A percentile compares a stretch with the other conserved stretches of the same genome.
These are phyloP conservation scores for Dactylellina cionopaga DNA, from an alignment of 2,329 filamentous ascomycete species.

Conservation along the genomic window DNA sequence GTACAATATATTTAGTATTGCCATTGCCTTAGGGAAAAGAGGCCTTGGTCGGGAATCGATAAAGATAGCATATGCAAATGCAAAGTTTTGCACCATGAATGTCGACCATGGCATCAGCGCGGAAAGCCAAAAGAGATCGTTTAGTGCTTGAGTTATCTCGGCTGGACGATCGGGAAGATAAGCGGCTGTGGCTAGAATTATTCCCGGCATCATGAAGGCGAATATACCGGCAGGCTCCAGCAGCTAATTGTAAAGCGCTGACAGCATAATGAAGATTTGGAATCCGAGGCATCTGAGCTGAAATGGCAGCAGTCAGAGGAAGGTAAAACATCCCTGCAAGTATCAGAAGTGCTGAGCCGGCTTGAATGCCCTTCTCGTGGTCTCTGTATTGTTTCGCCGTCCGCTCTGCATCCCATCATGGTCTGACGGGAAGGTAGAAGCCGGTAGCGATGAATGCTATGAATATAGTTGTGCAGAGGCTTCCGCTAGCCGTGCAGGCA, in stretches of 20 bases:
- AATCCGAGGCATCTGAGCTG: constrained; percentile 55
- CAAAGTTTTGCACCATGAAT: no score
- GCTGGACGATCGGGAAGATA: constrained; percentile 54
- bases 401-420: constrained; percentile 54
- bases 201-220: constrained; percentile 53
- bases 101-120: no score
- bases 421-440: not conserved
- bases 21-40: no score
- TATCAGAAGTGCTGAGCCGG: constrained; percentile 35
- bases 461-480: no score
- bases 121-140: no score
- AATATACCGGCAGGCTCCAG: constrained; percentile 51
- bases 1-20: no score
- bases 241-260: constrained; percentile 50
- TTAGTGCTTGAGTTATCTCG: constrained; percentile 56
- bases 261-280: constrained; percentile 50
- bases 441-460: not conserved
- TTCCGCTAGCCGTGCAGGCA: no score
- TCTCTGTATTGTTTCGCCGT: constrained; percentile 53
- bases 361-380: constrained; percentile 41
- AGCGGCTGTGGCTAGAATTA: constrained; percentile 54
- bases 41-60: no score
- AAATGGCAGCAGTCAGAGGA: constrained; percentile 54
- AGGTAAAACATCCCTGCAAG: constrained; percentile 55
- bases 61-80: no score